Evolutionary conservation across 257 asterid species (phyloP).

Genomic region (Voacanga thouarsii): DNA sequence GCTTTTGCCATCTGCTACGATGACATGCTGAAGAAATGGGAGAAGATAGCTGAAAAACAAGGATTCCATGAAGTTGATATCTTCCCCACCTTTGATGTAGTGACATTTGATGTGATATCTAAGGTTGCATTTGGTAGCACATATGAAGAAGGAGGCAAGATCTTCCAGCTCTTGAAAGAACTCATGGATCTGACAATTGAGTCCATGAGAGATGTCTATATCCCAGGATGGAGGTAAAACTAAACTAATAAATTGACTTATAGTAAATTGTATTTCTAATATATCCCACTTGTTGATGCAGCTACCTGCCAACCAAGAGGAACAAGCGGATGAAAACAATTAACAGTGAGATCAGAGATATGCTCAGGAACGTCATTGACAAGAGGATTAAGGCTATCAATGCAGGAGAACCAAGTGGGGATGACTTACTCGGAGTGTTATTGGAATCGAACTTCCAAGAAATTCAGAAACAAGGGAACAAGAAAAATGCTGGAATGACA

Average conservation of each 20-base stretch:
- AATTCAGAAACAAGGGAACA: conserved; percentile 9
- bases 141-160: conserved; percentile 11
- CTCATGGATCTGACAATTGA: conserved; percentile 6
- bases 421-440: conserved; percentile 1
- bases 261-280: too few species aligned
- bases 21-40: conserved; percentile 25
- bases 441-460: conserved; percentile 5
- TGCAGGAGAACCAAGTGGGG: conserved; percentile 1
- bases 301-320: conserved; percentile 38
- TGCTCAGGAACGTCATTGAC: conserved; percentile 1
- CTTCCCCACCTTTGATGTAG: conserved; percentile 11
- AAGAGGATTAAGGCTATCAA: background rate
- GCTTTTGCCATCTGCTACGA: conserved; percentile 9
- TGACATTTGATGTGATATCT: conserved; percentile 10
- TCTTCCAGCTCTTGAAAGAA: conserved; percentile 7
- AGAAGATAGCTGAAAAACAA: conserved; percentile 4
- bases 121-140: conserved; percentile 19
- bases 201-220: background rate
- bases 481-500: conserved; percentile 8
- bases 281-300: too few species aligned
- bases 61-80: conserved; percentile 21
- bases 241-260: too few species aligned
- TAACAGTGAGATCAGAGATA: conserved; percentile 24
- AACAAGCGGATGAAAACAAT: conserved; percentile 36
- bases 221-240: conserved; percentile 12